Base-by-base conservation (phyloP, 345 rosid genomes). In the Kandelia obovata region DNA sequence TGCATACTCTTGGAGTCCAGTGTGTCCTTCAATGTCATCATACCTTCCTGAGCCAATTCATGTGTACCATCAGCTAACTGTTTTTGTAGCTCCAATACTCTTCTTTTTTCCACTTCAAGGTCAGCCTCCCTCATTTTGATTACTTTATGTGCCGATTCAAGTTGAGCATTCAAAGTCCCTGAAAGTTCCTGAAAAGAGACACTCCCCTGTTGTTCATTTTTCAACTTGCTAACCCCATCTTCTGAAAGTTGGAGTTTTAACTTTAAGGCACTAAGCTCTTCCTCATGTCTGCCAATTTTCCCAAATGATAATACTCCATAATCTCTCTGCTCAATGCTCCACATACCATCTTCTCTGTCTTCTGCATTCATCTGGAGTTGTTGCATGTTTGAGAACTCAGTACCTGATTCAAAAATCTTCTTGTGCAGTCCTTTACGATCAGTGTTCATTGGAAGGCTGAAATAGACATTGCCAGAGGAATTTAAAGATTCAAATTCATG, bases 401-500 rank as follows among this genome's bases (percentile, higher is more conserved):
- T 74, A 71, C 88, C 97, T 74, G 87, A 77, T 46, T 85, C 92
- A 27, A 75, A 27, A n/a, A 89, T 70, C 79, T 71, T 82, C 72
- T 76, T 73, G 25, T 71, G 83, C 62, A 78, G 32, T 46, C 73
- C 83, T 71, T 85, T 90, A 62, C 80, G 89, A 66, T 76, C 71
- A 63, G 81, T 81, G 68, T 76, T 77, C 27, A 84, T 72, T 47
- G 80, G 76, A 27, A 80, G 64, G 75, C 78, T 78, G 1, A 86
- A 82, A 76, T 79, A 83, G 75, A 87, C 88, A 72, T 82, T 81
- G 32, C 88, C 84, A 13, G 96, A 94, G 59, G 91, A 90, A 70
- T 83, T 83, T 68, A 86, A 92, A n/a, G 87, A 88, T 71, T 89
- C 95, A 0, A 76, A 39, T 28, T 89, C 97, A 20, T 90, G 91